These are phyloP conservation scores for Borovskyia barvae DNA, from an alignment of 208 protist species.

Conservation along the genomic window DNA sequence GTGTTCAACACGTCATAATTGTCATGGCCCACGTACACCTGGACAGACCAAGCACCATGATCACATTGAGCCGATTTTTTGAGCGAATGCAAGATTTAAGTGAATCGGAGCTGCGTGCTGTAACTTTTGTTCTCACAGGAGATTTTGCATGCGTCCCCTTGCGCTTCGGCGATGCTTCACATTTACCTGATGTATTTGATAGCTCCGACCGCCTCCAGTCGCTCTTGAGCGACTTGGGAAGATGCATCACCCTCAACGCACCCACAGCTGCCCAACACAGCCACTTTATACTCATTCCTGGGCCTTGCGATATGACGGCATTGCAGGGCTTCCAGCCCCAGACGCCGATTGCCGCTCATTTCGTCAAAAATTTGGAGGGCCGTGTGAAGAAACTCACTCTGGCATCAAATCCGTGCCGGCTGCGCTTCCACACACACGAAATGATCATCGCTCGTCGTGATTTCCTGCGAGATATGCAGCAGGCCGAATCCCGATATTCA, in stretches of 20 bases:
- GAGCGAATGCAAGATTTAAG: slow-evolving; percentile 79
- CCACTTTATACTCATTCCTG: slow-evolving; percentile 82
- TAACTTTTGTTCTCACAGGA: slow-evolving; percentile 78
- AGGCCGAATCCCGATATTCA: slow-evolving; percentile 34
- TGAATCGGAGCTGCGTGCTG: slow-evolving; percentile 71
- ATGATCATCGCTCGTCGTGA: slow-evolving; percentile 73
- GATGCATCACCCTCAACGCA: slow-evolving; percentile 54
- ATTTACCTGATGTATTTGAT: slow-evolving; percentile 72
- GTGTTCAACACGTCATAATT: slow-evolving; percentile 71
- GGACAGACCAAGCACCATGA: slow-evolving; percentile 62
- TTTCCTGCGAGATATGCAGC: slow-evolving; percentile 72
- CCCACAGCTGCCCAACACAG: slow-evolving; percentile 73
- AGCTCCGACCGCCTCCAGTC: slow-evolving; percentile 50
- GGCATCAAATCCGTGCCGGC: slow-evolving; percentile 80
- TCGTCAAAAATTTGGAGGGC: slow-evolving; percentile 46
- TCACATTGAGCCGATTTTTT: slow-evolving; percentile 62
- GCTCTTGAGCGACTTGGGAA: slow-evolving; percentile 50
- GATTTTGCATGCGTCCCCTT: slow-evolving; percentile 74
- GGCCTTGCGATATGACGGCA: slow-evolving; percentile 58
- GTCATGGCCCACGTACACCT: slow-evolving; percentile 83
- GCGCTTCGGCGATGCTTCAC: slow-evolving; percentile 72
- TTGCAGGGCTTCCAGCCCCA: slow-evolving; percentile 79
- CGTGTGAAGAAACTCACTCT: slow-evolving; percentile 66
- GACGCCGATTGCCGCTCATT: slow-evolving; percentile 53
- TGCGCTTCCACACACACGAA: slow-evolving; percentile 88